A percentile compares a stretch with the other conserved stretches of the same genome.
Conservation (phyloP, 768 basidiomycete genomes). For the Xerocomus brunneocitrinus region DNA sequence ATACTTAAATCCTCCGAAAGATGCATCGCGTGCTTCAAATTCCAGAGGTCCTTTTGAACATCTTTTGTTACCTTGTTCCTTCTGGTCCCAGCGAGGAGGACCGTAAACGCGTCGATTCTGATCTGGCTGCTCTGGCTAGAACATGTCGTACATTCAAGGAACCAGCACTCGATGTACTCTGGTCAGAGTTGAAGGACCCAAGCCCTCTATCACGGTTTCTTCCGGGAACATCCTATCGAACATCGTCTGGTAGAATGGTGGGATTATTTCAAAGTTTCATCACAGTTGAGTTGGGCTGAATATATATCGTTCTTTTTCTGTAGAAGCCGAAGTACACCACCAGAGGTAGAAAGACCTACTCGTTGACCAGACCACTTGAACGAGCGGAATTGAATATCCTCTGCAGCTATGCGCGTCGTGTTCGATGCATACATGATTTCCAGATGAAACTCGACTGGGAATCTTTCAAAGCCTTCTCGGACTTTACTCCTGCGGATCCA, state of each 20-base stretch:
- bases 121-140: no score
- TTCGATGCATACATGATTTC: background rate
- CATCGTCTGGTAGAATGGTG: background rate
- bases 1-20: no score
- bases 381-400: constrained; percentile 3
- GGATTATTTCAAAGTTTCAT: background rate
- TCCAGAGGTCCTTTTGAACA: no score
- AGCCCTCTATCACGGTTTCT: background rate
- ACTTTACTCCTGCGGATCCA: background rate
- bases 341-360: background rate
- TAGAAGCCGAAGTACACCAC: no score
- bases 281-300: background rate
- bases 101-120: no score
- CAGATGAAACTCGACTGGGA: background rate
- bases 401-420: background rate
- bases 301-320: background rate
- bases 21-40: no score
- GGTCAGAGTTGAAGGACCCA: constrained; percentile 2
- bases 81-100: no score
- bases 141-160: background rate
- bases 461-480: background rate
- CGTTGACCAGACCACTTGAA: background rate
- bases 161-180: constrained; percentile 4
- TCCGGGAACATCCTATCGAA: background rate
- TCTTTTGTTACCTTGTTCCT: no score